These are phyloP conservation scores for Podospora conica DNA, from an alignment of 495 filamentous ascomycete genomes.

Conservation along the genomic window DNA sequence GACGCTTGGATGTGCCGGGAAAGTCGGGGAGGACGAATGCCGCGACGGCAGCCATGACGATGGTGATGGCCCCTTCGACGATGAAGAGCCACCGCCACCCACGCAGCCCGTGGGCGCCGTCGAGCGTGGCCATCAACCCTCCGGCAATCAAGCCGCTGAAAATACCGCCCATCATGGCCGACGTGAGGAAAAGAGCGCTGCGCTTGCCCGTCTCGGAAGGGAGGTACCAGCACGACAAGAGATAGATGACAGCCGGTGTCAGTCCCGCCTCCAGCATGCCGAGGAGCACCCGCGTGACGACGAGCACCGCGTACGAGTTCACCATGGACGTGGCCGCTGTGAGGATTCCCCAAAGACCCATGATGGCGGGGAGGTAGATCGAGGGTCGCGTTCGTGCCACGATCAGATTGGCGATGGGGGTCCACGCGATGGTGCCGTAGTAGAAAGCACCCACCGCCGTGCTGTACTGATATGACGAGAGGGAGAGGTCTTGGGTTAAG, in stretches of 20 bases:
- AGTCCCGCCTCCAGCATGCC: conserved; percentile 56
- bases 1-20: conserved; percentile 53
- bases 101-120: conserved; percentile 41
- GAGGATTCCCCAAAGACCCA: conserved; percentile 51
- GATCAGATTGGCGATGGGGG: not conserved
- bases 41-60: conserved; percentile 43
- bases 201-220: conserved; percentile 56
- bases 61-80: conserved; percentile 50
- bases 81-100: conserved; percentile 49
- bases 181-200: conserved; percentile 53
- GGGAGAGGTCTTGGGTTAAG: conserved; percentile 49
- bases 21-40: conserved; percentile 51
- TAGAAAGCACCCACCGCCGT: conserved; percentile 56
- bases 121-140: conserved; percentile 48
- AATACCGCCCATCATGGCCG: conserved; percentile 52
- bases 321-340: conserved; percentile 49
- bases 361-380: conserved; percentile 48
- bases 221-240: conserved; percentile 58
- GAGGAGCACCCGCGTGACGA: conserved; percentile 49
- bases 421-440: conserved; percentile 54
- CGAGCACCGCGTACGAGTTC: conserved; percentile 45
- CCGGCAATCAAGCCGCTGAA: conserved; percentile 47
- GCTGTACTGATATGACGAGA: conserved; percentile 51
- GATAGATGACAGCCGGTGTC: conserved; percentile 48
- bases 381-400: conserved; percentile 31